Base-by-base conservation (phyloP, 331 rosid species). In the Pyrus hybrid region DNA sequence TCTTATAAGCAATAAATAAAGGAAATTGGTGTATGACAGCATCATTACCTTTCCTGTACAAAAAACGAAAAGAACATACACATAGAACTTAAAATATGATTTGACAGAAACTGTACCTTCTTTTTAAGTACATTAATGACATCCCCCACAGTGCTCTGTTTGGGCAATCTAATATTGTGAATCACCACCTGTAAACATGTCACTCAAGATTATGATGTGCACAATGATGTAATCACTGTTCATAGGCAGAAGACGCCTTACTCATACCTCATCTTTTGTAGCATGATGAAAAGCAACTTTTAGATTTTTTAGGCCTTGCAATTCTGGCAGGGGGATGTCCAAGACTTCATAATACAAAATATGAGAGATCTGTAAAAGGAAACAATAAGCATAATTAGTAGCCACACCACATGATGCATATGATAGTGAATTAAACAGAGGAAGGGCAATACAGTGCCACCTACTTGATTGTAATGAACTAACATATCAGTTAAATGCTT, bases 281-380 rank as follows among this genome's bases (percentile, higher is more conserved):
- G 93, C 89, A 76, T 88, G 96, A 86, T 88, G 97, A 81, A 88
- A 92, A 77, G 99, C 93, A 85, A 94, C 91, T 80, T 88, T 94
- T 53, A 94, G 91, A 43, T 91, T 87, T 77, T 94, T 94, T 30
- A 91, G 82, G 76, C 92, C 84, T 80, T 94, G 95, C 74, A 94
- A 80, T 81, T 94, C 96, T 16, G 99, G 98, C 23, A 94, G 92
- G 78, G 99, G 97, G 54, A 94, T 92, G 79, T 94, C 99, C 90
- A 94, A 76, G 60, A 92, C 92, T 83, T 94, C 99, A 76, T 88
- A 94, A 80, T 94, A 94, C 68, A 94, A 75, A 75, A 94, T 87
- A 85, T 94, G 96, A 63, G 92, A 87, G 77, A 84, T 84, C 99
- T 94, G 85, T 11, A 53, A 77, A 82, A 47, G 60, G 54, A 67